Evolutionary conservation across 2,329 filamentous ascomycete genomes (phyloP).

Genomic region (Didymella sp.): DNA sequence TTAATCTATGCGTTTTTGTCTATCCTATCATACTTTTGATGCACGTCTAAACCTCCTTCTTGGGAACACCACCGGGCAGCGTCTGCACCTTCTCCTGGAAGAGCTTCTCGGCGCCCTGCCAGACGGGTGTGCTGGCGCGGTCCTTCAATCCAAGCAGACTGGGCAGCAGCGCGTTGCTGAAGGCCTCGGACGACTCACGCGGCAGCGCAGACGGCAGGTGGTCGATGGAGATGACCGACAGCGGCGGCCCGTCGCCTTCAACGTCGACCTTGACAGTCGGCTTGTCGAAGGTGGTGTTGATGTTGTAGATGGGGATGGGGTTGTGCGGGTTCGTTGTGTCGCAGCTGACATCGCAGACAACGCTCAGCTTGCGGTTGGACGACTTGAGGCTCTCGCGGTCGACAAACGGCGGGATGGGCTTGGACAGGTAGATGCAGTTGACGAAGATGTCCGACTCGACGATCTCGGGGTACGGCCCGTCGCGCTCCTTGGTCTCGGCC

Average conservation of each 20-base stretch:
- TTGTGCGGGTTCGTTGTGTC: constrained; percentile 77
- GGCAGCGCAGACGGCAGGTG: constrained; percentile 70
- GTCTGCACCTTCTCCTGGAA: constrained; percentile 82
- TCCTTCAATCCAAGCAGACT: constrained; percentile 80
- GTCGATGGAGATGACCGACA: constrained; percentile 76
- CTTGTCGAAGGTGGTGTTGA: constrained; percentile 85
- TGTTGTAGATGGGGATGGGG: constrained; percentile 79
- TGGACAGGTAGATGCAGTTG: constrained; percentile 75
- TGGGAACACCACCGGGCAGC: constrained; percentile 60
- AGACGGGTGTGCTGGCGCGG: constrained; percentile 75
- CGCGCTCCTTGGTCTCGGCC: constrained; percentile 70
- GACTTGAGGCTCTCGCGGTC: constrained; percentile 71
- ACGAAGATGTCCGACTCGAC: constrained; percentile 64
- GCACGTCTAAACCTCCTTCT: constrained; percentile 35
- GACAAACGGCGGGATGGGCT: constrained; percentile 82
- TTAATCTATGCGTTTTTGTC: constrained; percentile 16
- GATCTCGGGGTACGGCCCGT: constrained; percentile 81
- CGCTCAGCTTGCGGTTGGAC: constrained; percentile 74
- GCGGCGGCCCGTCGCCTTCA: constrained; percentile 62
- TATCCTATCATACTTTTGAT: background rate
- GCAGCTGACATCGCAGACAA: constrained; percentile 63
- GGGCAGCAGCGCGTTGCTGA: constrained; percentile 78
- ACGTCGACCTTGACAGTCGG: constrained; percentile 81
- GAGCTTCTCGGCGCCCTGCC: constrained; percentile 82
- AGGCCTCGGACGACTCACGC: constrained; percentile 85